phyloP scores from a whole-genome alignment of 768 basidiomycete species.

The Rickenella mellea region DNA sequence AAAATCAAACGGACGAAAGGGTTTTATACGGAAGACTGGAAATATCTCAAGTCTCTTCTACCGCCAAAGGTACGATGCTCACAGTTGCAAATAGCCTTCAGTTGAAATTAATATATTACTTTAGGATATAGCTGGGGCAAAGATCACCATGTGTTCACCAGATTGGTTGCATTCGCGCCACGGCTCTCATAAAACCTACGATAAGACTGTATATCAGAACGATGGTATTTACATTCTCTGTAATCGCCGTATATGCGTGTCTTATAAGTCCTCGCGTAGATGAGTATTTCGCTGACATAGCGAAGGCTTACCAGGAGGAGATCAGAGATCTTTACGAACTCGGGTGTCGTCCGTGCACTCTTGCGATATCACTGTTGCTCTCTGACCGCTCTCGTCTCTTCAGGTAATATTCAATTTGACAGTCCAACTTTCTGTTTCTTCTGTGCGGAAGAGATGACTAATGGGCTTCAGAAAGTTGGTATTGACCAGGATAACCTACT shows the following conservation, averaged over 20 bases:
- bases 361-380: neutral
- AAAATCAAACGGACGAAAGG: constrained; percentile 11
- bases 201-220: constrained; percentile 14
- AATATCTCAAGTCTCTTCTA: constrained; percentile 9
- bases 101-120: neutral
- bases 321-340: constrained; percentile 33
- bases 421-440: constrained; percentile 20
- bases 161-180: constrained; percentile 8
- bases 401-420: constrained; percentile 19
- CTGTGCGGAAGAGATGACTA: constrained; percentile 21
- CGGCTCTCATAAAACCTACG: constrained; percentile 5
- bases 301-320: constrained; percentile 35
- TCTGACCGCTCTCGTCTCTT: neutral
- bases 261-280: neutral
- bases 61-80: constrained; percentile 5
- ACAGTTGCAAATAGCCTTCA: neutral
- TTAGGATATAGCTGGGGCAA: constrained; percentile 17
- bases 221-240: constrained; percentile 8
- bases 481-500: constrained; percentile 19
- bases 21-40: constrained; percentile 9
- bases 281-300: constrained; percentile 38
- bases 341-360: constrained; percentile 18
- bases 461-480: constrained; percentile 20
- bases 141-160: constrained; percentile 19
- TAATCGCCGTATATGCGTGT: neutral